Evolutionary conservation across 805 yeast genomes (phyloP), one percentile per base, ranked within the genome.

Genomic region (Middelhovenomyces tepae): DNA sequence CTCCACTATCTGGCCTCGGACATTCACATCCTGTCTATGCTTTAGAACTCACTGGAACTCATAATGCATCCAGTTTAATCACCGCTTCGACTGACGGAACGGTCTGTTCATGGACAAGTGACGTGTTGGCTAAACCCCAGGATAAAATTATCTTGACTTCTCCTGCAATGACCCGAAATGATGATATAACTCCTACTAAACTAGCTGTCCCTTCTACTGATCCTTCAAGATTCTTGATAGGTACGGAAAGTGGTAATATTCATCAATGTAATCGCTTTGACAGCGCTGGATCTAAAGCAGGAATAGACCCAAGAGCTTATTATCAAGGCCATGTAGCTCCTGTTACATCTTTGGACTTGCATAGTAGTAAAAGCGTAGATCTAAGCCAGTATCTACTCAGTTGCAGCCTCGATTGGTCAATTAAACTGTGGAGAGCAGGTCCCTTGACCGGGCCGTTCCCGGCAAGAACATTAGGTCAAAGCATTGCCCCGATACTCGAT

Each of bases 71-170:
- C 17, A 40, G 44, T 4, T 44, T 63, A 6, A 36, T 59, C 10
- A 44, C 58, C n/a, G 45, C 60, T n/a, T 48, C 55, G 21, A 55
- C 59, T 3, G 66, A 62, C 30, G 66, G 66, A 5, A 41, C 54
- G 1, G 41, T 62, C 5, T 51, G 64, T 27, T 46, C 53, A 1
- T 62, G 67, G 67, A 36, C 54, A 2, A 44, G 57, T 1, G 65
- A 62, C 35, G 37, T 56, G 27, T 44, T 62, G 11, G 55, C 57
- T 18, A 45, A 45, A 22, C 67, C 67, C 2, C 47, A 50, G 44
- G 58, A 53, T 21, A 35, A 41, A 13, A 27, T 55, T 4, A 28
- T 37, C 5, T 48, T 61, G 6, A 44, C 37, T n/a, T 34, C 44
- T 5, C 54, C 54, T 1, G 38, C 56, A 3, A 33, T 44, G 10